These are phyloP conservation scores for Ceratocystis colombiana DNA, from an alignment of 2,329 filamentous ascomycete species.

Conservation along the genomic window DNA sequence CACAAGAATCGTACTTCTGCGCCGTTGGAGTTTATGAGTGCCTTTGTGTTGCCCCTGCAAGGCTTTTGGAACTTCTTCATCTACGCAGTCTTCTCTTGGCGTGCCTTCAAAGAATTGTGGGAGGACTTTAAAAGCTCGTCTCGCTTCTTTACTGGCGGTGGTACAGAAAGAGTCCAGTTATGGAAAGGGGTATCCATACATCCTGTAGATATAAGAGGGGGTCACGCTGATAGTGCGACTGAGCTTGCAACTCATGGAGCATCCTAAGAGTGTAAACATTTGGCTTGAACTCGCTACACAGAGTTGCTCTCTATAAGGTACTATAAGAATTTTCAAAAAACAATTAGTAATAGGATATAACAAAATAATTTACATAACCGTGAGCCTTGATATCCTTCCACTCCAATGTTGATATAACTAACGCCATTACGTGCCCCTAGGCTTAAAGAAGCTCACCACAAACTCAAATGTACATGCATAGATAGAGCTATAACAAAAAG, in stretches of 20 bases:
- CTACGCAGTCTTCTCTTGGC: constrained; percentile 55
- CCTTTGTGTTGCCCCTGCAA: constrained; percentile 63
- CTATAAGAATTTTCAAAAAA: too few relatives aligned
- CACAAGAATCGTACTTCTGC: constrained; percentile 42
- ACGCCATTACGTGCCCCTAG: too few relatives aligned
- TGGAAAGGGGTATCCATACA: neutral
- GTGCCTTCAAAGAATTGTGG: constrained; percentile 39
- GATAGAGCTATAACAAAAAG: constrained; percentile 6
- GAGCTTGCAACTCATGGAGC: neutral
- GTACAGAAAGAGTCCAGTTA: neutral
- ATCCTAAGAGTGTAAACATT: neutral
- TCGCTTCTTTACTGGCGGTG: neutral
- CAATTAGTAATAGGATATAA: too few relatives aligned
- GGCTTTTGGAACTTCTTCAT: constrained; percentile 70
- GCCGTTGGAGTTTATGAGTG: constrained; percentile 53
- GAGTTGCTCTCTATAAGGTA: too few relatives aligned
- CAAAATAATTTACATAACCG: too few relatives aligned
- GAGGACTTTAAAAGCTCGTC: constrained; percentile 26
- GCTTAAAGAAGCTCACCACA: too few relatives aligned
- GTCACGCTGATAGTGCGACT: neutral
- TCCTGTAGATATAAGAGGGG: neutral
- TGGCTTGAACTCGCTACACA: neutral
- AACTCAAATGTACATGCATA: too few relatives aligned
- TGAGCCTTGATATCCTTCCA: too few relatives aligned
- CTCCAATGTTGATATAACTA: too few relatives aligned